These are phyloP conservation scores for Schrenkiella parvula DNA, from an alignment of 345 rosid species.

Conservation along the genomic window DNA sequence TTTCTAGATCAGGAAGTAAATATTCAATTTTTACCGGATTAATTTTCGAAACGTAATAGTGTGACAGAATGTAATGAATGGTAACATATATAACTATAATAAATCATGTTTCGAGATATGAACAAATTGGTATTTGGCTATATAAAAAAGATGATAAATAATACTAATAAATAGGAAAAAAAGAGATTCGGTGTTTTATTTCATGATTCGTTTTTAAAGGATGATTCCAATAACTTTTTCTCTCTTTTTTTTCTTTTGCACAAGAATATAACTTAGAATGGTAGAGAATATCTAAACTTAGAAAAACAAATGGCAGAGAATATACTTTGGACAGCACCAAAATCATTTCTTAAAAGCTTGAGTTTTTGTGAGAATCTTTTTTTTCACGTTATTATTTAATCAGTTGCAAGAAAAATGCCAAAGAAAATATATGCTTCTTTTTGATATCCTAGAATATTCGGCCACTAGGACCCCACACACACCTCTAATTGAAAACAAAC, in stretches of 20 bases:
- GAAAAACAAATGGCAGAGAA: neutral
- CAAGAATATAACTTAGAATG: neutral
- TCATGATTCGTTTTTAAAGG: neutral
- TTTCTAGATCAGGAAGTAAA: no score
- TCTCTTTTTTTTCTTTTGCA: neutral
- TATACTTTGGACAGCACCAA: conserved; percentile 9
- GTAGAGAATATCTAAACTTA: conserved; percentile 4
- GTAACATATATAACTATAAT: neutral
- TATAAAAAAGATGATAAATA: neutral
- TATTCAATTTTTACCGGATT: no score
- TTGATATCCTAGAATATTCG: conserved; percentile 10
- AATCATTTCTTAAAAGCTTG: neutral
- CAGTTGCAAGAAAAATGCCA: conserved; percentile 7
- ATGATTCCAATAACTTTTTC: neutral
- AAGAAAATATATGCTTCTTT: neutral
- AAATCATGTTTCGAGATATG: neutral
- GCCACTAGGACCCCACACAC: conserved; percentile 13
- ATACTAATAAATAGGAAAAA: neutral
- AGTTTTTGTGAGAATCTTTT: neutral
- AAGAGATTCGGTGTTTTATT: neutral
- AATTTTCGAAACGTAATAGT: no score
- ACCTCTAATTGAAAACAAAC: conserved; percentile 10
- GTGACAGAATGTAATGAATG: neutral
- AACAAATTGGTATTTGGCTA: neutral
- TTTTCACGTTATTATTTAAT: neutral